Percentiles rank a stretch among this genome's conserved stretches.
These are phyloP conservation scores for Chrysanthemum seticuspe DNA, from an alignment of 129 eudicot species.

Conservation along the genomic window DNA sequence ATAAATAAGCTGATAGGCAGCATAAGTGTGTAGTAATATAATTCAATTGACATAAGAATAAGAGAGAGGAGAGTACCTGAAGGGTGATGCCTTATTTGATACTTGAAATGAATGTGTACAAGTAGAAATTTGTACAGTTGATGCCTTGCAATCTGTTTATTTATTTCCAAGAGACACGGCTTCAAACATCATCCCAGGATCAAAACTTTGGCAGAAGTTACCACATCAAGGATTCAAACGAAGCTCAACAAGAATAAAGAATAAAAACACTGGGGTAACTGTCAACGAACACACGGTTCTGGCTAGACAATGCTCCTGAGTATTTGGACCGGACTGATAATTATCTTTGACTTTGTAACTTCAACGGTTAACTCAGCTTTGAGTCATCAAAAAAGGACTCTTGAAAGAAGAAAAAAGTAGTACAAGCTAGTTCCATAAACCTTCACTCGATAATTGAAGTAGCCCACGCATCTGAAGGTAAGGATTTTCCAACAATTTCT, in stretches of 20 bases:
- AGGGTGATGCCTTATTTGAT: slow-evolving; percentile 18
- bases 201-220: slow-evolving; percentile 13
- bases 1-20: neutral
- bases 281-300: slow-evolving; percentile 5
- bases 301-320: slow-evolving; percentile 19
- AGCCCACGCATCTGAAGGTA: slow-evolving; percentile 99
- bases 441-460: slow-evolving; percentile 87
- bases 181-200: slow-evolving; percentile 26
- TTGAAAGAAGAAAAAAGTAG: slow-evolving; percentile 7
- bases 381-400: slow-evolving; percentile 21
- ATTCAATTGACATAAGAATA: neutral
- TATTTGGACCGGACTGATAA: slow-evolving; percentile 11
- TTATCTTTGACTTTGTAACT: slow-evolving; percentile 27
- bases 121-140: slow-evolving; percentile 25
- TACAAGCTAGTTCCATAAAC: slow-evolving; percentile 35
- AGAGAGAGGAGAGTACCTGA: slow-evolving; percentile 37
- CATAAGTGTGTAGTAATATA: neutral
- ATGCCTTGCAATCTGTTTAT: slow-evolving; percentile 24
- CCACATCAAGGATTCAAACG: slow-evolving; percentile 9
- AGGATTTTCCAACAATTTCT: slow-evolving; percentile 93
- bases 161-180: slow-evolving; percentile 25
- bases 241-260: slow-evolving; percentile 25
- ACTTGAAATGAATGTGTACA: slow-evolving; percentile 29
- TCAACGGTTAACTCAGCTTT: slow-evolving; percentile 17
- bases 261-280: neutral